These are phyloP conservation scores for Pseudonitzschia pungens DNA, from an alignment of 108 stramenopile genomes.

Conservation along the genomic window DNA sequence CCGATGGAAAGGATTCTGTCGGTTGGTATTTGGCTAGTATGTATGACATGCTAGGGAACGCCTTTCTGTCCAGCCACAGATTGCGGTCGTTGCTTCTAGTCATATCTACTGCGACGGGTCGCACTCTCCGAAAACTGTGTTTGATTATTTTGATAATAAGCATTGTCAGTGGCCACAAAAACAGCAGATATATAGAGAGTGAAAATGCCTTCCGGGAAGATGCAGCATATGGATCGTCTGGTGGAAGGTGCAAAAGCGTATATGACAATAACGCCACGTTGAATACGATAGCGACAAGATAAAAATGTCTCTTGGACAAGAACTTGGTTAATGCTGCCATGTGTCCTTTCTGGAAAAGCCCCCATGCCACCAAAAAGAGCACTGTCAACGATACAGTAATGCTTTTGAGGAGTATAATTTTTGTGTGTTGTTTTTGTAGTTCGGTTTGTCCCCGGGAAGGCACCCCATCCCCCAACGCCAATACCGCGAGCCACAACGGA, in stretches of 20 bases:
- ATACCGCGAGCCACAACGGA: conserved; percentile 15
- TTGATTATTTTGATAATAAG: conserved; percentile 14
- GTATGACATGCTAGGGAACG: conserved; percentile 10
- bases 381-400: neutral
- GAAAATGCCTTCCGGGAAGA: conserved; percentile 4
- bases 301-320: neutral
- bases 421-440: conserved; percentile 3
- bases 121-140: neutral
- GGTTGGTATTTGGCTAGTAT: conserved; percentile 2
- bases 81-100: neutral
- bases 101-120: conserved; percentile 14
- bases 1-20: conserved; percentile 27
- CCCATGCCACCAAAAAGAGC: conserved; percentile 18
- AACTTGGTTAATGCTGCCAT: neutral
- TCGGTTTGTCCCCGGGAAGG: no score
- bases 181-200: conserved; percentile 8
- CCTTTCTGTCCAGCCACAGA: conserved; percentile 7
- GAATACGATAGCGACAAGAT: neutral
- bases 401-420: neutral
- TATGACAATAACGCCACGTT: conserved; percentile 4
- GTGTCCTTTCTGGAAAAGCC: neutral
- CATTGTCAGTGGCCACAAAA: conserved; percentile 14
- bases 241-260: neutral
- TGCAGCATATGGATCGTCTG: neutral
- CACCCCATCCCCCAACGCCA: neutral